Conservation (phyloP, 23 red algal genomes). For the Gracilaria vermiculophylla region DNA sequence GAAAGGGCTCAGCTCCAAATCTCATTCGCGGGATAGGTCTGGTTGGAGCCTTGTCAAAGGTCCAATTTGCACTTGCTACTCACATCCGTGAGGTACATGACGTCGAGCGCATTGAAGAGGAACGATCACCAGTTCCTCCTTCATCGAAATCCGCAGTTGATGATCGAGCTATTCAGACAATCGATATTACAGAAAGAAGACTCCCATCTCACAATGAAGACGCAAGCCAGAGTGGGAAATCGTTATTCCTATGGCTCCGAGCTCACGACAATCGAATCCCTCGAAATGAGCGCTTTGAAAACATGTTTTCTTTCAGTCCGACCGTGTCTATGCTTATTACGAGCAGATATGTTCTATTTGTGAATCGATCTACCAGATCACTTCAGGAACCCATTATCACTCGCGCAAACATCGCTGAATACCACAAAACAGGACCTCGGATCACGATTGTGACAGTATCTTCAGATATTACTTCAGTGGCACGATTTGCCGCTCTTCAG, state of each 20-base stretch:
- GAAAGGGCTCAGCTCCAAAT: not conserved
- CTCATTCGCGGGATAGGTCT: not conserved
- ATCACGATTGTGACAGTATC: constrained; percentile 8
- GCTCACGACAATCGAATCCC: constrained; percentile 3
- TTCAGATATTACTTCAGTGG: not conserved
- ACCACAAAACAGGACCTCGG: not conserved
- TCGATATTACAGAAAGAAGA: not conserved
- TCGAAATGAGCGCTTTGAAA: constrained; percentile 9
- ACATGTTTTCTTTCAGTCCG: not conserved
- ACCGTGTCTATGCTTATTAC: not conserved
- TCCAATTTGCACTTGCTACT: constrained; percentile 5
- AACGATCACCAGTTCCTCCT: not conserved
- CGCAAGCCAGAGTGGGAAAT: not conserved
- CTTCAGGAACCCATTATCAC: constrained; percentile 3
- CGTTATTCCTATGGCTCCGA: constrained; percentile 9
- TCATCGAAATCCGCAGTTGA: not conserved
- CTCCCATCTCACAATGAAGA: not conserved
- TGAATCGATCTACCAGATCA: not conserved
- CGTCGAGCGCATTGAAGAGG: not conserved
- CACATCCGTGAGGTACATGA: constrained; percentile 5
- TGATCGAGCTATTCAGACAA: not conserved
- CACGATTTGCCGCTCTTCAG: not conserved
- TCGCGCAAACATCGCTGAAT: constrained; percentile 2
- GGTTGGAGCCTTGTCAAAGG: not conserved
- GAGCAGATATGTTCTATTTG: constrained; percentile 10